phyloP scores from a whole-genome alignment of 2,329 filamentous ascomycete genomes.

The Esteya vermicola region DNA sequence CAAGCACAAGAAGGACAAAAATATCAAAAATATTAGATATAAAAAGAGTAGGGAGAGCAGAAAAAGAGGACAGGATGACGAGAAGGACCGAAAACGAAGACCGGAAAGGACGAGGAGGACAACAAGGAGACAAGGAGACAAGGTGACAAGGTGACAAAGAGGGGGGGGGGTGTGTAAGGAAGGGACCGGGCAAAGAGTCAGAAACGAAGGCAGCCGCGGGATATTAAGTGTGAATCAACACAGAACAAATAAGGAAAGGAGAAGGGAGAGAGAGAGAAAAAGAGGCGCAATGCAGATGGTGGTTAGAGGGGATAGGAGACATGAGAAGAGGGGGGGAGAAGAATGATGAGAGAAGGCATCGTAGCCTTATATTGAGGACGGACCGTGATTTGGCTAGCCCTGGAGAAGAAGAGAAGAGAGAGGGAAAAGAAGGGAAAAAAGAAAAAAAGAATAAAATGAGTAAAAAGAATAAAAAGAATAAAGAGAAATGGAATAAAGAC shows the following conservation, averaged over 20 bases:
- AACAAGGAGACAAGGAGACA: background rate
- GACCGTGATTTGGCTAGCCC: too few species aligned
- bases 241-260: constrained; percentile 9
- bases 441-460: too few species aligned
- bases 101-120: background rate
- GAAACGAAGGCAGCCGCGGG: constrained; percentile 9
- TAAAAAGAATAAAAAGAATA: too few species aligned
- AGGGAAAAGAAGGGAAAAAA: background rate
- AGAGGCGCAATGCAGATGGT: constrained; percentile 9
- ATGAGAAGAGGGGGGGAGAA: constrained; percentile 7
- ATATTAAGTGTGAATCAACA: constrained; percentile 3
- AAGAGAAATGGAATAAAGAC: too few species aligned
- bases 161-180: background rate
- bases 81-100: background rate
- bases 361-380: constrained; percentile 49
- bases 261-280: constrained; percentile 10
- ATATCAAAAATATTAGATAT: constrained; percentile 6
- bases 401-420: background rate
- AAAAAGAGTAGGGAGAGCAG: background rate
- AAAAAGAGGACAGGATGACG: background rate
- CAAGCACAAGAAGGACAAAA: background rate
- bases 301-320: constrained; percentile 9
- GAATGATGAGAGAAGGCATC: constrained; percentile 24
- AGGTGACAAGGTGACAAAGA: background rate
- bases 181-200: background rate